Base-by-base conservation (phyloP, 129 eudicot genomes). In the Escallonia herrerae region DNA sequence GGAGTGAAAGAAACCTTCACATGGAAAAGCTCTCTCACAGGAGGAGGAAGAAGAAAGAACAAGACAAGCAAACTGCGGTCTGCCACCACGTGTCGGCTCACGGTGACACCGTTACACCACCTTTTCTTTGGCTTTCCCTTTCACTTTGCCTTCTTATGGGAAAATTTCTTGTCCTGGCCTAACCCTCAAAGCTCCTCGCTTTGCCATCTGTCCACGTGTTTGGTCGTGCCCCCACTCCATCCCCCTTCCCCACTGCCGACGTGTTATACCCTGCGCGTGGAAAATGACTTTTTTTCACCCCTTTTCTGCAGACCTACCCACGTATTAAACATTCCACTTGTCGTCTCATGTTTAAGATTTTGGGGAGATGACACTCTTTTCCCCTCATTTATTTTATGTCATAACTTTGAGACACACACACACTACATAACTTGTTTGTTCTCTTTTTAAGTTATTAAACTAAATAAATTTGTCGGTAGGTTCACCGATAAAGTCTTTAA, bases 1-100 rank as follows among this genome's bases (percentile, higher is more conserved):
- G 52, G 84, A 80, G 84, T 81, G 76, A 63, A 81, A 81, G 81
- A 76, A 80, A 76, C 70, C 65, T 13, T 33, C 44, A 22, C 33
- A 22, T 22, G 33, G 33, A 77, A 77, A 52, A 72, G 64, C n/a
- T 12, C 38, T 22, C 38, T 7, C 9, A 53, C 3, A 39, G 64
- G 58, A 70, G 50, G 49, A 14, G 15, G 45, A 60, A 40, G 33
- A 11, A 10, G 40, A 5, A 40, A 67, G 4, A 65, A 55, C 44
- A 41, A 5, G 45, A 38, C 8, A 37, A 48, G 3, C 3, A 47
- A 12, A 5, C 0, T 3, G 59, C 76, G 8, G 63, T 22, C 33
- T 1, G 33, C 33, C 33, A 22, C 33, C 33, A 58, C 73, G 76
- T 70, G 81, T 65, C 72, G 11, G 15, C 66, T 48, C 4, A 49